Evolutionary conservation across 352 stramenopile genomes (phyloP).

Genomic region (Phytophthora sojae): DNA sequence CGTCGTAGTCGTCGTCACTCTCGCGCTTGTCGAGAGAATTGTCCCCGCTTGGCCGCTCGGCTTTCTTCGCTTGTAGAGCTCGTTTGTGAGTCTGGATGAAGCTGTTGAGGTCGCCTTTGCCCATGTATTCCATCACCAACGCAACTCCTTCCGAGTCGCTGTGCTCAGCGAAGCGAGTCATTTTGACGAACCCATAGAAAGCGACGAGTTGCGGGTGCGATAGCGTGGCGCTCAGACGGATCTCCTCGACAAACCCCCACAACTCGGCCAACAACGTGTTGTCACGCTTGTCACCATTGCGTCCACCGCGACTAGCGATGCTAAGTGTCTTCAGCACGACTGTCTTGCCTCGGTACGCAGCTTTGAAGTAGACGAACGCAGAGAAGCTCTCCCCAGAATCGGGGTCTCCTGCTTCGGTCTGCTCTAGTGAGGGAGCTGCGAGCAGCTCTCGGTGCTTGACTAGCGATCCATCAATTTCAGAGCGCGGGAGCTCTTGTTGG

Average conservation of each 20-base stretch:
- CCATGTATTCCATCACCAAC: slow-evolving; percentile 54
- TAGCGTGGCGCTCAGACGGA: slow-evolving; percentile 35
- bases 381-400: slow-evolving; percentile 19
- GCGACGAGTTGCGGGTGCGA: slow-evolving; percentile 41
- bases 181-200: slow-evolving; percentile 39
- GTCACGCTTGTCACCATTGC: background rate
- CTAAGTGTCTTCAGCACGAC: slow-evolving; percentile 33
- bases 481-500: slow-evolving; percentile 22
- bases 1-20: slow-evolving; percentile 6
- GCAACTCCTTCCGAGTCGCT: slow-evolving; percentile 23
- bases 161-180: slow-evolving; percentile 3
- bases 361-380: slow-evolving; percentile 39
- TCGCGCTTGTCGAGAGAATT: slow-evolving; percentile 12
- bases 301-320: background rate
- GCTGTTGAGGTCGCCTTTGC: slow-evolving; percentile 44
- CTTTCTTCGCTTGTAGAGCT: slow-evolving; percentile 15
- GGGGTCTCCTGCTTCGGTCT: background rate
- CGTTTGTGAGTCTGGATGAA: slow-evolving; percentile 47
- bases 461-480: slow-evolving; percentile 21
- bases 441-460: slow-evolving; percentile 17
- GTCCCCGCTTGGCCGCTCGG: background rate
- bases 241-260: slow-evolving; percentile 36
- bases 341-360: slow-evolving; percentile 24
- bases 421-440: background rate
- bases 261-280: slow-evolving; percentile 6